Conservation (phyloP, 2,329 filamentous ascomycete genomes). For the Penicillium sp. region DNA sequence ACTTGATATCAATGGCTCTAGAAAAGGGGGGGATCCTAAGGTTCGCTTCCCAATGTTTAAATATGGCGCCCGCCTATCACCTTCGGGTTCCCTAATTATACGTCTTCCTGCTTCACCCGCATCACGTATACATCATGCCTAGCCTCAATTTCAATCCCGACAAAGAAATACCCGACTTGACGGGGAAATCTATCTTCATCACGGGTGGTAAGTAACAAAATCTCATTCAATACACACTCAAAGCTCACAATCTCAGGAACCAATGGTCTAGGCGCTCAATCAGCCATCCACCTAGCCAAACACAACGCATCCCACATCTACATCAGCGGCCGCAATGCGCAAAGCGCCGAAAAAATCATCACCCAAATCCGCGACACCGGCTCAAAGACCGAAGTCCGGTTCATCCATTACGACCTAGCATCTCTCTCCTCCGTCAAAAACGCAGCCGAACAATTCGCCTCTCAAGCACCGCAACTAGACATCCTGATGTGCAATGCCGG, state of each 20-base stretch:
- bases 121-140: conserved; percentile 7
- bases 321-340: conserved; percentile 18
- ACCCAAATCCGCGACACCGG: conserved; percentile 1
- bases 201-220: conserved; percentile 16
- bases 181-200: conserved; percentile 22
- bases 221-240: too few species aligned
- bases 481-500: conserved; percentile 41
- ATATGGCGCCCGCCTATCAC: not conserved
- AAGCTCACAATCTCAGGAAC: conserved; percentile 51
- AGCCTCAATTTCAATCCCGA: conserved; percentile 18
- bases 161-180: conserved; percentile 18
- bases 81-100: not conserved
- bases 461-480: conserved; percentile 31
- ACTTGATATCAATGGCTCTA: not conserved
- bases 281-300: conserved; percentile 47
- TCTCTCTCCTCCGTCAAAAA: conserved; percentile 25
- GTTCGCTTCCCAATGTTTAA: not conserved
- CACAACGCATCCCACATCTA: conserved; percentile 44
- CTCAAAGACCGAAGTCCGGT: conserved; percentile 5
- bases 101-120: not conserved
- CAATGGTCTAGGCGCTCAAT: conserved; percentile 53
- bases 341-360: conserved; percentile 15
- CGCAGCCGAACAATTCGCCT: conserved; percentile 16
- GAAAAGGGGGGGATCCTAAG: not conserved
- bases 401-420: conserved; percentile 22